Conservation (phyloP, 805 yeast species). For the Candida silvatica region DNA sequence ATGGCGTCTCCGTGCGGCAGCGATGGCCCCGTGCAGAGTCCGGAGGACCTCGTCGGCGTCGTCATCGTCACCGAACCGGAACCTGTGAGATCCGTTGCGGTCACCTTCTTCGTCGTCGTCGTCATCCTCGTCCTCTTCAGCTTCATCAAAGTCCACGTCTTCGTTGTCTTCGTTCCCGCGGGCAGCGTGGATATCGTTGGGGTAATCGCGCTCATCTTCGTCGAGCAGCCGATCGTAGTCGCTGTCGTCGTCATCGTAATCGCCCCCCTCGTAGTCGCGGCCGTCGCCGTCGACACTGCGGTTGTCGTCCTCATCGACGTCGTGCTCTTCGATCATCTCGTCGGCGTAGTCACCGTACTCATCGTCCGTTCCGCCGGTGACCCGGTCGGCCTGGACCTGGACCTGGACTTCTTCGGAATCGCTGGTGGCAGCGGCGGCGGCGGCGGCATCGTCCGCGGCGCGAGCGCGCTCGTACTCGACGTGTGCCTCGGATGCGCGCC, state of each 20-base stretch:
- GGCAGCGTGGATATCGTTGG: conserved; percentile 13
- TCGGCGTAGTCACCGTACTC: conserved; percentile 5
- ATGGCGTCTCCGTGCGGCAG: conserved; percentile 1
- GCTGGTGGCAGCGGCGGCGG: conserved; percentile 1
- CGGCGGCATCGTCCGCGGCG: conserved; percentile 14
- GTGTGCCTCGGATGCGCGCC: conserved; percentile 21
- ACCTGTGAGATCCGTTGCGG: conserved; percentile 18
- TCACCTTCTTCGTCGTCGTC: conserved; percentile 15
- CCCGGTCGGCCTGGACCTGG: neutral
- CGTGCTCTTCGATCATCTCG: too few relatives aligned
- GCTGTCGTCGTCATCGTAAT: conserved; percentile 1
- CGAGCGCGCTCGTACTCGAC: conserved; percentile 4
- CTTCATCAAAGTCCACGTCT: conserved; percentile 7
- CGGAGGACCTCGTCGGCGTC: conserved; percentile 9
- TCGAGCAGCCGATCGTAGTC: conserved; percentile 1
- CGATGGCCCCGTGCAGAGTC: neutral
- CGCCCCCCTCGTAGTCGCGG: conserved; percentile 16
- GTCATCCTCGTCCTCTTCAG: conserved; percentile 10
- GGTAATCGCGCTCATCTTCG: conserved; percentile 2
- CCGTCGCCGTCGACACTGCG: too few relatives aligned
- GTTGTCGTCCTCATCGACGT: too few relatives aligned
- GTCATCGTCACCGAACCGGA: conserved; percentile 13
- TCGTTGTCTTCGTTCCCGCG: conserved; percentile 9
- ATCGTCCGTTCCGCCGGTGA: conserved; percentile 12
- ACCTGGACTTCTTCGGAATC: too few relatives aligned